phyloP scores from a whole-genome alignment of 2,329 filamentous ascomycete species.

The Colletotrichum kahawae region DNA sequence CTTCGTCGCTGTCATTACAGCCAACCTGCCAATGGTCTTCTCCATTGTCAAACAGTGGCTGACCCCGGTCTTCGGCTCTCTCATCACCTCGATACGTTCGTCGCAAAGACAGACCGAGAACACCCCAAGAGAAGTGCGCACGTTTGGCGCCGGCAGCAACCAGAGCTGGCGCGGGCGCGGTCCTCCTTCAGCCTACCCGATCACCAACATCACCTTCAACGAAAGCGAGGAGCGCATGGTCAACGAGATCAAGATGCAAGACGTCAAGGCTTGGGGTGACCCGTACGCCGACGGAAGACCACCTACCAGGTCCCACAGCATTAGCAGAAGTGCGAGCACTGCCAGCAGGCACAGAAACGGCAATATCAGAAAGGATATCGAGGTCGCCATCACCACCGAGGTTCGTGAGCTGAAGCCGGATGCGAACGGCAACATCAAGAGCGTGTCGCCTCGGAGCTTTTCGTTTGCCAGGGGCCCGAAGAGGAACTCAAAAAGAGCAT shows the following conservation, averaged over 20 bases:
- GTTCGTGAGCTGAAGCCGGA: neutral
- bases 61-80: slow-evolving; percentile 31
- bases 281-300: slow-evolving; percentile 54
- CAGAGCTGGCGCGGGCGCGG: slow-evolving; percentile 34
- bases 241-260: slow-evolving; percentile 44
- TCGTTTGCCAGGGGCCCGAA: neutral
- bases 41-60: slow-evolving; percentile 44
- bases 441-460: neutral
- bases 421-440: neutral
- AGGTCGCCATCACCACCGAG: neutral
- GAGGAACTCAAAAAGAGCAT: neutral
- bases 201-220: slow-evolving; percentile 43
- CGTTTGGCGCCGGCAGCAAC: slow-evolving; percentile 43
- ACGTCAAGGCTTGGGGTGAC: neutral
- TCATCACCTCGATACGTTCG: slow-evolving; percentile 41
- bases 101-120: slow-evolving; percentile 40
- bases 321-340: neutral
- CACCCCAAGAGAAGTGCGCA: slow-evolving; percentile 40
- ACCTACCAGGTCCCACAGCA: neutral
- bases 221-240: slow-evolving; percentile 46
- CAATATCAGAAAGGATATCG: neutral
- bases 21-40: slow-evolving; percentile 45
- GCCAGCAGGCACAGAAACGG: neutral
- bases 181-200: slow-evolving; percentile 36
- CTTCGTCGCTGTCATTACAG: slow-evolving; percentile 43